Conservation (phyloP, 1,284 basidiomycete species). For the Pterulicium gracile region DNA sequence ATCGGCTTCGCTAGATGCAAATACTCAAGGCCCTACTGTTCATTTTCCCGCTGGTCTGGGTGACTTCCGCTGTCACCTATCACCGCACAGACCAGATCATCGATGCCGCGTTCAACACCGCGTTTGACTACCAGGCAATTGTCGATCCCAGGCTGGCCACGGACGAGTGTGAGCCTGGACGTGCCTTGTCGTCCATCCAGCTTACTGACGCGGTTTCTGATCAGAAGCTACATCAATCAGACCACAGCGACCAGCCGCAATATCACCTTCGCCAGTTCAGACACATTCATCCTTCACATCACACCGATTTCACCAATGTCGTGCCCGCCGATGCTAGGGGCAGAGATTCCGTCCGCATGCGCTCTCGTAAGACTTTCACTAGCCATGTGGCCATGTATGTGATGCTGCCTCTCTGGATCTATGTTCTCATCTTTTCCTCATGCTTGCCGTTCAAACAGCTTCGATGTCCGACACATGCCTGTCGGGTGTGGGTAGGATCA, state of each 20-base stretch:
- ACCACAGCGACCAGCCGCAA: slow-evolving; percentile 32
- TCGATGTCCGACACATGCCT: slow-evolving; percentile 44
- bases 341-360: slow-evolving; percentile 47
- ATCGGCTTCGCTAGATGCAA: not conserved
- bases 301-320: slow-evolving; percentile 37
- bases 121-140: slow-evolving; percentile 40
- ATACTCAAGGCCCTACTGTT: not conserved
- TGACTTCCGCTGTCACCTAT: slow-evolving; percentile 10
- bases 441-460: too few relatives aligned
- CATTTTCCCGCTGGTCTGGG: not conserved
- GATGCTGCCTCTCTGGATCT: not conserved
- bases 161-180: slow-evolving; percentile 43
- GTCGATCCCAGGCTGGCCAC: slow-evolving; percentile 49
- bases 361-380: slow-evolving; percentile 38
- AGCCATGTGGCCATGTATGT: slow-evolving; percentile 44
- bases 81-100: slow-evolving; percentile 4
- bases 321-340: slow-evolving; percentile 38
- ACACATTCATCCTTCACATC: slow-evolving; percentile 41
- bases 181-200: slow-evolving; percentile 12
- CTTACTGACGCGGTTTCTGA: too few relatives aligned
- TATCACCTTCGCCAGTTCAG: slow-evolving; percentile 32
- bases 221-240: slow-evolving; percentile 37
- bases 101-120: slow-evolving; percentile 38
- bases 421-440: too few relatives aligned
- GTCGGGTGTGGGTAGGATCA: slow-evolving; percentile 52